Evolutionary conservation across 2,329 filamentous ascomycete species (phyloP), one percentile per base, ranked within the genome.

Genomic region (Aspergillus aculeatus): DNA sequence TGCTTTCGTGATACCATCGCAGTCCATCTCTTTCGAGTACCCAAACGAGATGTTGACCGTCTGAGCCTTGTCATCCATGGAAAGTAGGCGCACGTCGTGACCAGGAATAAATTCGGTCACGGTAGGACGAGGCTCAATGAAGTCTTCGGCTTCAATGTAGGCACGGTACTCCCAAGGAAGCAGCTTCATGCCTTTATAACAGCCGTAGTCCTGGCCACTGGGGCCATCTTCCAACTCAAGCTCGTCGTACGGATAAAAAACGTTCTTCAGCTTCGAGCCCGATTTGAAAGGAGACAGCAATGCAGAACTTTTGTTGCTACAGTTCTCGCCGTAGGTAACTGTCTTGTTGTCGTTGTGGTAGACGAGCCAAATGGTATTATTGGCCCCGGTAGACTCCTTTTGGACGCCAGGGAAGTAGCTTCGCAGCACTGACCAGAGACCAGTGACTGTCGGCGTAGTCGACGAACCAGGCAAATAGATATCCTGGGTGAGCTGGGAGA

Each of bases 11-110:
- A 87, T 73, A 0, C 73, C 76, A 14, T 80, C 74, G 70, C 86
- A 89, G 64, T 84, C 76, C 86, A 89, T 87, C 51, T 80, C 74
- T 3, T 76, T 75, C 2, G 84, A 86, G 69, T 86, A 89, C 35
- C 83, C 79, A 2, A 89, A 57, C 50, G 82, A 77, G 47, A 88
- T 75, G 1, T 78, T 67, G 14, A 86, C 63, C 3, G 68, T 74
- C 49, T 83, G 80, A 23, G 73, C 69, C 48, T 73, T 65, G 47
- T 75, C 58, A 11, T 75, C 77, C 29, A 71, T 78, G 0, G 85
- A 86, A n/a, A 80, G 58, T 5, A 88, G 66, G 2, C 84, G 81
- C 1, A 72, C 70, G 66, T 89, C 86, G 64, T 89, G 86, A 3
- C 85, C 84, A 4, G 86, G 86, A 2, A 73, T 67, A 65, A 88